These are phyloP conservation scores for Tolypocladium guangdongense DNA, from an alignment of 2,329 filamentous ascomycete species.

Conservation along the genomic window DNA sequence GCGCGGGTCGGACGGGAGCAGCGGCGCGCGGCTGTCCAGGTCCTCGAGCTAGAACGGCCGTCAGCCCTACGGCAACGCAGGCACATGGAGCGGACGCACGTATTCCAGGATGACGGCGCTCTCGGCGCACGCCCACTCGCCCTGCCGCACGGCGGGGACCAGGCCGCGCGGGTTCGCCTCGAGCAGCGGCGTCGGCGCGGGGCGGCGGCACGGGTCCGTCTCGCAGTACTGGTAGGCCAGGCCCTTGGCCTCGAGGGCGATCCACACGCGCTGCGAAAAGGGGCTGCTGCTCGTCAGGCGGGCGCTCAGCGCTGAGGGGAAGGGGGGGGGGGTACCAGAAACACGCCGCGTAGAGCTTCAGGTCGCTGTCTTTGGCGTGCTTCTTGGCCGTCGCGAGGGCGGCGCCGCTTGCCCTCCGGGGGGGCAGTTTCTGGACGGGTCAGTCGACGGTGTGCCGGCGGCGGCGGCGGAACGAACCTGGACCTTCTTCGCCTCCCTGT, in stretches of 20 bases:
- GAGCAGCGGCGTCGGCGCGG: slow-evolving; percentile 41
- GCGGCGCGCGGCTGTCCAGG: slow-evolving; percentile 42
- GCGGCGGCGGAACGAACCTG: too few relatives aligned
- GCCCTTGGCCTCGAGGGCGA: slow-evolving; percentile 70
- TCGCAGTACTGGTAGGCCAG: slow-evolving; percentile 80
- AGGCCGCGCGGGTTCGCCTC: slow-evolving; percentile 67
- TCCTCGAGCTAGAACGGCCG: slow-evolving; percentile 53
- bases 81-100: slow-evolving; percentile 29
- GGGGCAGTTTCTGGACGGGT: slow-evolving; percentile 49
- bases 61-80: too few relatives aligned
- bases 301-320: slow-evolving; percentile 4
- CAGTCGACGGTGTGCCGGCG: not conserved
- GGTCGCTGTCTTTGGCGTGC: slow-evolving; percentile 56
- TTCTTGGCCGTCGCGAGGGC: slow-evolving; percentile 59
- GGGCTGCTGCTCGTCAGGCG: slow-evolving; percentile 38
- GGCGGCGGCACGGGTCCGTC: slow-evolving; percentile 69
- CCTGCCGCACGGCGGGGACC: slow-evolving; percentile 67
- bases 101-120: slow-evolving; percentile 80
- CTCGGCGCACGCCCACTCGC: slow-evolving; percentile 73
- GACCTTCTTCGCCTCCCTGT: slow-evolving; percentile 52
- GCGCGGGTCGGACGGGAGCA: slow-evolving; percentile 56
- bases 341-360: slow-evolving; percentile 74
- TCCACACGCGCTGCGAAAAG: slow-evolving; percentile 83
- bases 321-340: slow-evolving; percentile 53
- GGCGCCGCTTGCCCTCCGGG: slow-evolving; percentile 60